A percentile compares a stretch with the other conserved stretches of the same genome.
These are phyloP conservation scores for Pleurotus giganteus DNA, from an alignment of 768 basidiomycete species.

Conservation along the genomic window DNA sequence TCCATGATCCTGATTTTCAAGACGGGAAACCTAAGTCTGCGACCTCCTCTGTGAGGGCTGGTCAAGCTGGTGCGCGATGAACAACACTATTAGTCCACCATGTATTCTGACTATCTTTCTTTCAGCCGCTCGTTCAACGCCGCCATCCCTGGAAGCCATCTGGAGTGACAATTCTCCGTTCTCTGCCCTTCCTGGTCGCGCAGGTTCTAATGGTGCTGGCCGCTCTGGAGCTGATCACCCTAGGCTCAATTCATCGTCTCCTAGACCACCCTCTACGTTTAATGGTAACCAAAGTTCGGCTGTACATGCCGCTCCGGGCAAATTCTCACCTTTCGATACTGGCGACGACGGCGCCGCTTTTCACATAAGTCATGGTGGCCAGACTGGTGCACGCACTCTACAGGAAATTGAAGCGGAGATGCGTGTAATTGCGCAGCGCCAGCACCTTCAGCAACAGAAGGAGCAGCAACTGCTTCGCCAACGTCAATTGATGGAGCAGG, in stretches of 20 bases:
- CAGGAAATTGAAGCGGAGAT: constrained; percentile 87
- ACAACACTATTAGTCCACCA: constrained; percentile 1
- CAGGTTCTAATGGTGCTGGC: constrained; percentile 33
- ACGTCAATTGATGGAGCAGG: constrained; percentile 25
- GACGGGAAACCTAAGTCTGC: constrained; percentile 13
- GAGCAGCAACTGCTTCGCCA: constrained; percentile 27
- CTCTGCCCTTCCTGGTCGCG: constrained; percentile 58
- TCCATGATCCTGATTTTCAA: constrained; percentile 4
- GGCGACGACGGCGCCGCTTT: constrained; percentile 18
- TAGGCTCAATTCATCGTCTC: constrained; percentile 26
- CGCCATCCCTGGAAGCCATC: constrained; percentile 64
- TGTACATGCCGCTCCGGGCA: constrained; percentile 2
- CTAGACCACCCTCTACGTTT: constrained; percentile 10
- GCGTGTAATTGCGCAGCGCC: constrained; percentile 57
- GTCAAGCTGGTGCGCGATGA: constrained; percentile 23
- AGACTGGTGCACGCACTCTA: constrained; percentile 55
- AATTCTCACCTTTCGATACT: constrained; percentile 39
- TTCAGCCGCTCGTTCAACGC: constrained; percentile 36
- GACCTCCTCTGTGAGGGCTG: constrained; percentile 17
- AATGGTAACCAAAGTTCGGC: not conserved
- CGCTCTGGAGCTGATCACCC: constrained; percentile 37
- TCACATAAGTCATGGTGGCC: constrained; percentile 34
- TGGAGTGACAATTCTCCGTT: constrained; percentile 84
- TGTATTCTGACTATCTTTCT: constrained; percentile 15
- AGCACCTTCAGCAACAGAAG: constrained; percentile 24